Evolutionary conservation across 192 early-diverging fungal species (phyloP).

Genomic region (Entomortierella lignicola): DNA sequence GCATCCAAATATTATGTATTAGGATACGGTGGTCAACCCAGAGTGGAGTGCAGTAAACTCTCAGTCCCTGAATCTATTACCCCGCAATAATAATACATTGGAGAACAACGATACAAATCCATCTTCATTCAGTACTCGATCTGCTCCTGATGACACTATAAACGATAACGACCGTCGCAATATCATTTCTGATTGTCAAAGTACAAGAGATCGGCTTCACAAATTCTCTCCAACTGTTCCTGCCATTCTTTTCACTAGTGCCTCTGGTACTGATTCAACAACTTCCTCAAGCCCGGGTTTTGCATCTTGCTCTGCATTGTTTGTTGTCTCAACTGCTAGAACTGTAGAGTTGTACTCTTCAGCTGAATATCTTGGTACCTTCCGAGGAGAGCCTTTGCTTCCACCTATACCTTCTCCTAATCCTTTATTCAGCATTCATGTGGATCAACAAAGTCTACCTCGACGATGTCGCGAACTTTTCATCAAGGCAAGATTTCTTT

Average conservation of each 20-base stretch:
- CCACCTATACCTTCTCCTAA: background rate
- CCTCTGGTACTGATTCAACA: background rate
- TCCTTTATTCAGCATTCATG: conserved; percentile 20
- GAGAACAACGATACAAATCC: background rate
- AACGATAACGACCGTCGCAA: too few species aligned
- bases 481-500: conserved; percentile 29
- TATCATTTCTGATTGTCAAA: background rate
- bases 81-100: background rate
- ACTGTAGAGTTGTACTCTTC: conserved; percentile 30
- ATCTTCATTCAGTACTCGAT: conserved; percentile 1
- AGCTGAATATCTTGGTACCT: conserved; percentile 32
- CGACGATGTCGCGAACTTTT: conserved; percentile 10
- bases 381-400: conserved; percentile 24
- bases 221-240: conserved; percentile 17
- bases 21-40: background rate
- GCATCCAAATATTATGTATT: background rate
- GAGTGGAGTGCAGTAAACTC: background rate
- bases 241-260: conserved; percentile 8
- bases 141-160: background rate
- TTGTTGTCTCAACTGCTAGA: conserved; percentile 30
- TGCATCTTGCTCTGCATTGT: background rate
- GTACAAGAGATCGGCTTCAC: background rate
- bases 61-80: background rate
- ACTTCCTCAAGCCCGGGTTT: too few species aligned
- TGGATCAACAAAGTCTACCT: conserved; percentile 15